A percentile compares a stretch with the other conserved stretches of the same genome.
Conservation (phyloP, 495 filamentous ascomycete genomes). For the Penicillium egyptiacum region DNA sequence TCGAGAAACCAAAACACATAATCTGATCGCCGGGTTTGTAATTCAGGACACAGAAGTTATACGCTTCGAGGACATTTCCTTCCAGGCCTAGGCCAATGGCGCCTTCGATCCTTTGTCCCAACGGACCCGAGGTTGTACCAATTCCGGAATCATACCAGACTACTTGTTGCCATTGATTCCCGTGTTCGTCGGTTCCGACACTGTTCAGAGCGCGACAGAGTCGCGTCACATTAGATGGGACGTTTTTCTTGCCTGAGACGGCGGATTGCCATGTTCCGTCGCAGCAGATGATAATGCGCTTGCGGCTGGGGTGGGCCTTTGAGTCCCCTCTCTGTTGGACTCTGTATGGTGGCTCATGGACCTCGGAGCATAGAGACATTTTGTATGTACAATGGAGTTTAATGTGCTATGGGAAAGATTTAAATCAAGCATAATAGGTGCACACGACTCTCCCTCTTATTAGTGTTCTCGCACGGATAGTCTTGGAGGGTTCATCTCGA, state of each 20-base stretch:
- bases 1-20: slow-evolving; percentile 60
- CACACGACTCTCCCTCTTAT: background rate
- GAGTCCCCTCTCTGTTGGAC: background rate
- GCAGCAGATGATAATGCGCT: slow-evolving; percentile 33
- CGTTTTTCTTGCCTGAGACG: slow-evolving; percentile 24
- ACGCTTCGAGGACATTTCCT: slow-evolving; percentile 21
- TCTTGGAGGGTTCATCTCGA: no score
- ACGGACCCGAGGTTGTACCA: slow-evolving; percentile 15
- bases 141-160: slow-evolving; percentile 36
- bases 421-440: background rate
- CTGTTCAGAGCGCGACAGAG: slow-evolving; percentile 25
- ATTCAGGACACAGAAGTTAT: slow-evolving; percentile 38
- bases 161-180: slow-evolving; percentile 28
- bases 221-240: slow-evolving; percentile 30
- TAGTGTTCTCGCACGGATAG: background rate
- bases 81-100: slow-evolving; percentile 24
- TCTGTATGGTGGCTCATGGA: background rate
- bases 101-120: slow-evolving; percentile 22
- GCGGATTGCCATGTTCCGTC: slow-evolving; percentile 33
- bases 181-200: slow-evolving; percentile 20
- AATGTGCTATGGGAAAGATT: background rate
- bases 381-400: background rate
- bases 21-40: slow-evolving; percentile 56
- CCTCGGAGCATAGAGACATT: slow-evolving; percentile 4
- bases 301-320: background rate